Evolutionary conservation across 257 asterid genomes (phyloP).

Genomic region (Nicotiana paniculata): DNA sequence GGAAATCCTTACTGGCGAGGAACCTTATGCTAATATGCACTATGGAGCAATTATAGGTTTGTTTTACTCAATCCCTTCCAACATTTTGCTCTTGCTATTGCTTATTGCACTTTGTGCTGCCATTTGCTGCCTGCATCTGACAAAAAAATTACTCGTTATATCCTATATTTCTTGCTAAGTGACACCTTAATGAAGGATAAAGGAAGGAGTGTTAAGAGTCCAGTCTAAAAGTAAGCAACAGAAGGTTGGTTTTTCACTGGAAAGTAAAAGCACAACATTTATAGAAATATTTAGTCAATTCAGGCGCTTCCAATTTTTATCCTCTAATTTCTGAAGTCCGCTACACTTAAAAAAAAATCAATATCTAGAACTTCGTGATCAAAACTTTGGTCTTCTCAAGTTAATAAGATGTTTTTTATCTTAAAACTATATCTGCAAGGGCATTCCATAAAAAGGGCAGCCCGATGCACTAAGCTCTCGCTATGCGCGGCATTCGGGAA

Average conservation of each 20-base stretch:
- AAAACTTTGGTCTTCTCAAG: background rate
- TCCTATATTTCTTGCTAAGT: background rate
- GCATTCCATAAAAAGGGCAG: background rate
- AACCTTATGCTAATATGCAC: conserved; percentile 16
- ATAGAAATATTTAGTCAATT: background rate
- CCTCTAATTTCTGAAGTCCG: background rate
- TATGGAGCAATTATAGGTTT: conserved; percentile 20
- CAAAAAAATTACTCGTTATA: background rate
- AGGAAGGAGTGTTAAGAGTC: background rate
- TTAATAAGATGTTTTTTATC: background rate
- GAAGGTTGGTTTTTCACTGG: background rate
- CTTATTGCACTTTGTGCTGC: background rate
- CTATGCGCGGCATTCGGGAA: too few relatives aligned
- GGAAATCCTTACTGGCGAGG: conserved; percentile 18
- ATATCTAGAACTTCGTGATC: background rate
- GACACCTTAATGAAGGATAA: background rate
- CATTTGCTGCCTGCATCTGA: conserved; percentile 1
- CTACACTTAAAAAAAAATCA: background rate
- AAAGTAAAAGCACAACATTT: background rate
- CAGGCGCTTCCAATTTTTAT: background rate
- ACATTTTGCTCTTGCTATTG: background rate
- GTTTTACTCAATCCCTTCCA: background rate
- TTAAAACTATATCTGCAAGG: background rate
- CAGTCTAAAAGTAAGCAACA: background rate
- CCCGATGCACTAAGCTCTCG: too few relatives aligned